These are phyloP conservation scores for Clitocybe nebularis DNA, from an alignment of 1,284 basidiomycete species.

Conservation along the genomic window DNA sequence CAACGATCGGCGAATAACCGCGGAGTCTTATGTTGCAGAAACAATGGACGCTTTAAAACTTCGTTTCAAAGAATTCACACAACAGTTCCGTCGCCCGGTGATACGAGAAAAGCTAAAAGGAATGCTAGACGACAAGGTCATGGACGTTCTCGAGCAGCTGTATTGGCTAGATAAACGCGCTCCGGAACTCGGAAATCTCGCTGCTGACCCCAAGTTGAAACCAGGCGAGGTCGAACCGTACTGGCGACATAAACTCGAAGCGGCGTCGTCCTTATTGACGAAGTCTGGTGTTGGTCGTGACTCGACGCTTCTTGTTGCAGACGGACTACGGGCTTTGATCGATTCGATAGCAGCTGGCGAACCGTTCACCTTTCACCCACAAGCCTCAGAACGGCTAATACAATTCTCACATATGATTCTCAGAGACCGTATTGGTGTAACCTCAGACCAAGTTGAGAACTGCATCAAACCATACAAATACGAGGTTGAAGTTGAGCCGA, in stretches of 20 bases:
- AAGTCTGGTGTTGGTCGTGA: slow-evolving; percentile 97
- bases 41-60: slow-evolving; percentile 92
- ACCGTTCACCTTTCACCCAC: slow-evolving; percentile 90
- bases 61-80: slow-evolving; percentile 84
- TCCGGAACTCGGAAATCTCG: slow-evolving; percentile 72
- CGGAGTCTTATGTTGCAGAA: slow-evolving; percentile 97
- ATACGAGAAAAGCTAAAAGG: slow-evolving; percentile 86
- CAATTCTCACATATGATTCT: slow-evolving; percentile 92
- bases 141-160: slow-evolving; percentile 95
- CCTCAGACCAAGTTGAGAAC: slow-evolving; percentile 98
- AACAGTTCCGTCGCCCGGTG: slow-evolving; percentile 86
- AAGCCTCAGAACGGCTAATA: slow-evolving; percentile 83
- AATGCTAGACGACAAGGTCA: slow-evolving; percentile 93
- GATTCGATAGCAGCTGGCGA: slow-evolving; percentile 85
- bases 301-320: slow-evolving; percentile 92
- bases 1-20: slow-evolving; percentile 92
- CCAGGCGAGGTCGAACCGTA: slow-evolving; percentile 84
- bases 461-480: slow-evolving; percentile 99
- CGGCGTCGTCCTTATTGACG: slow-evolving; percentile 87
- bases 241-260: slow-evolving; percentile 96
- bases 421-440: slow-evolving; percentile 86
- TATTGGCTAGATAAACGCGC: slow-evolving; percentile 94
- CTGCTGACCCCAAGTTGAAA: slow-evolving; percentile 66
- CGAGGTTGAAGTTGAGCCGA: slow-evolving; percentile 85
- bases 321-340: slow-evolving; percentile 85